Base-by-base conservation (phyloP, 495 filamentous ascomycete genomes). In the Echria macrotheca region DNA sequence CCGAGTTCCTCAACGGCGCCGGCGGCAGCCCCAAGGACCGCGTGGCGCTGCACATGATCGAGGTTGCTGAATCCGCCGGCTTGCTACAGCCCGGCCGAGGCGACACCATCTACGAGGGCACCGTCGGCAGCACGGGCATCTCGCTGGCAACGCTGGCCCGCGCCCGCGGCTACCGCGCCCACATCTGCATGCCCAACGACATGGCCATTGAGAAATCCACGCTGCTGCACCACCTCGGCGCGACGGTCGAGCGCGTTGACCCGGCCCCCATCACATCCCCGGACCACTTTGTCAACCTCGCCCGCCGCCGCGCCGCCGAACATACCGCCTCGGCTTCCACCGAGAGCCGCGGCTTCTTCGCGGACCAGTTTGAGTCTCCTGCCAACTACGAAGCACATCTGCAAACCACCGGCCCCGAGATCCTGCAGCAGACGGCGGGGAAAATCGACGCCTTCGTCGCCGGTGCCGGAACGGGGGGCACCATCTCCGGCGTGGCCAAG, bases 171-270 rank as follows among this genome's bases (percentile, higher is more conserved):
- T 97, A 96, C 65, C 74, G 85, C 32, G 89, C 90, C 5, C 85
- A 97, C 65, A 99, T 99, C 54, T 95, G 88, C 74, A 95, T 99
- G 89, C 94, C 93, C 28, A 80, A 86, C 58, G 93, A 99, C 73
- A 87, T 95, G 69, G 81, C 83, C 43, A 73, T 72, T 43, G 93
- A 97, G 66, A 99, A 99, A 59, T 88, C 86, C 8, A 80, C 86
- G 50, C 78, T 97, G 17, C 82, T 99, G 11, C 79, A 85, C 53
- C 89, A 91, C 60, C 82, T 99, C 9, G 94, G 93, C 53, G 94
- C 93, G 5, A 79, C 79, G 14, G 90, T 97, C 10, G 89, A 95
- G 65, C 81, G 87, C 33, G 90, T 97, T 2, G 81, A 83, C 10
- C 89, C 90, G 18, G 91, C 93, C 8, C 89, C 93, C 31, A 97